Conservation (phyloP, 441 rosid genomes). For the Adansonia madagascariensis region DNA sequence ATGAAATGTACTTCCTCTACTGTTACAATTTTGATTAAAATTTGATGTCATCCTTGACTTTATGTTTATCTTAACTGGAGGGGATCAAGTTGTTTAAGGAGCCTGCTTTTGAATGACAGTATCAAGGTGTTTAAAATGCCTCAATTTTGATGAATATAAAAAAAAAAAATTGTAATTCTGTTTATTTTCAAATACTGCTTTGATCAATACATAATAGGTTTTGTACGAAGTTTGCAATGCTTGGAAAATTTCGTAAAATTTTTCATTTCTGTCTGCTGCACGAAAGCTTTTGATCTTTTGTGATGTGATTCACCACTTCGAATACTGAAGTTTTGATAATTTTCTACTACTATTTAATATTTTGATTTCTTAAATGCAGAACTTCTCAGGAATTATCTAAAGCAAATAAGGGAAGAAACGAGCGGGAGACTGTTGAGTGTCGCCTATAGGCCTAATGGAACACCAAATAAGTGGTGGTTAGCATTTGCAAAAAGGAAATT, state of each 20-base stretch:
- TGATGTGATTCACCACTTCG: not conserved
- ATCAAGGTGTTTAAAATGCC: not conserved
- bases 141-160: not conserved
- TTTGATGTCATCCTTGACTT: not conserved
- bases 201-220: not conserved
- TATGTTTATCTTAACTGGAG: not conserved
- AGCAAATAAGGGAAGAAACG: conserved; percentile 94
- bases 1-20: not conserved
- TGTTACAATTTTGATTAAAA: not conserved
- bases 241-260: not conserved
- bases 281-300: not conserved
- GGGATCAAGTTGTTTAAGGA: not conserved
- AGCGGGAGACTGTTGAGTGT: conserved; percentile 88
- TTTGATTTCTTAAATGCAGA: conserved; percentile 52
- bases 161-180: not conserved
- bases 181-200: not conserved
- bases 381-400: conserved; percentile 80
- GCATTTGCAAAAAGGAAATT: conserved; percentile 94
- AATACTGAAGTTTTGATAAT: not conserved
- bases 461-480: conserved; percentile 96
- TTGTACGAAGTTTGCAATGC: not conserved
- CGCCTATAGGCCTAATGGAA: conserved; percentile 87
- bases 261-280: conserved; percentile 6
- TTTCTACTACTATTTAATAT: not conserved
- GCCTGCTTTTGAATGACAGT: not conserved